Percentiles rank a stretch among this genome's conserved stretches.
phyloP scores from a whole-genome alignment of 805 yeast species.

The Huiozyma naganishii region DNA sequence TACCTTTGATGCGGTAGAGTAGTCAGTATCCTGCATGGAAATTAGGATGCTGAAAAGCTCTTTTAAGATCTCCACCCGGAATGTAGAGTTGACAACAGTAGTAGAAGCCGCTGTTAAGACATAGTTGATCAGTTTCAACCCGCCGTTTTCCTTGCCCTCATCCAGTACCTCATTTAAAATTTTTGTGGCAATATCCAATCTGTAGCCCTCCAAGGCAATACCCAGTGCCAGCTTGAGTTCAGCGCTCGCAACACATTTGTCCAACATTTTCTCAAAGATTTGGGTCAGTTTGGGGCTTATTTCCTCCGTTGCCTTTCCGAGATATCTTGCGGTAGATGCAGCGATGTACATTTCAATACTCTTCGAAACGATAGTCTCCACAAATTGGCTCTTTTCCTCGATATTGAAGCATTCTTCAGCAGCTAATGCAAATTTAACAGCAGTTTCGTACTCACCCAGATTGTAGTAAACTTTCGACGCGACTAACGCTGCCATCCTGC shows the following conservation, averaged over 20 bases:
- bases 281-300: conserved; percentile 53
- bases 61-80: conserved; percentile 55
- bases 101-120: conserved; percentile 64
- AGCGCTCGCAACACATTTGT: conserved; percentile 59
- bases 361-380: conserved; percentile 87
- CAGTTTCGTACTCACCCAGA: conserved; percentile 84
- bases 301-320: conserved; percentile 10
- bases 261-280: conserved; percentile 80
- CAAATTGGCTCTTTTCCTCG: conserved; percentile 64
- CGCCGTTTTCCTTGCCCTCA: conserved; percentile 39
- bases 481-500: conserved; percentile 79
- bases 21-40: conserved; percentile 56
- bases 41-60: conserved; percentile 52
- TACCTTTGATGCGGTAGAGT: conserved; percentile 72
- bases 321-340: conserved; percentile 41
- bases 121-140: conserved; percentile 52
- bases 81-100: conserved; percentile 51
- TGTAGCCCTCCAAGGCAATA: conserved; percentile 76
- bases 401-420: conserved; percentile 76
- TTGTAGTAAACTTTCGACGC: conserved; percentile 87
- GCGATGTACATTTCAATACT: conserved; percentile 77
- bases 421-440: conserved; percentile 78
- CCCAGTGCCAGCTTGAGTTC: conserved; percentile 82
- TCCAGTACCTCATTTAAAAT: conserved; percentile 37
- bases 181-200: conserved; percentile 66